Base-by-base conservation (phyloP, 1,139 yeast genomes). In the Geotrichum carabidarum region DNA sequence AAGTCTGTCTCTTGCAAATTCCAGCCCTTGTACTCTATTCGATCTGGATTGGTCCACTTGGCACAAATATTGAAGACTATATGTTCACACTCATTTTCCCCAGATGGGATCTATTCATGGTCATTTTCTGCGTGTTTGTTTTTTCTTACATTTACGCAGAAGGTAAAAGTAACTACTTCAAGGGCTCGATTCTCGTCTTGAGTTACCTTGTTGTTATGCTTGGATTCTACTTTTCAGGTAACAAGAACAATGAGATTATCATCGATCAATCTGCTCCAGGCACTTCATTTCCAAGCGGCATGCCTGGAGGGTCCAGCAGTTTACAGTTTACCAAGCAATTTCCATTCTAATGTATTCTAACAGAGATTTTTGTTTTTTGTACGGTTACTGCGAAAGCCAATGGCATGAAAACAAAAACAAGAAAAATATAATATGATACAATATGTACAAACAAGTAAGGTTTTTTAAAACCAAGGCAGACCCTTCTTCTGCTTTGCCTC, bases 101-200 rank as follows among this genome's bases (percentile, higher is more conserved):
- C 8, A 79, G 90, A 57, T 94, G 99, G 98, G 99, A 94, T 68
- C 79, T 91, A 54, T 80, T 91, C 63, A 95, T 95, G 12, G 83
- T 90, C 7, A 78, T 91, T 59, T 81, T 88, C 45, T 86, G 96
- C 53, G 94, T 91, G 56, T 88, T 90, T 62, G 74, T 93, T 68
- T 91, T 90, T 74, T 87, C 96, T 0, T 93, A 94, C 69, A 82
- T 93, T 57, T 94, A 94, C 68, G 96, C 97, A 0, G 99, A 93
- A 67, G 99, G 99, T 1, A 91, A 91, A 67, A 86, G 95, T 38
- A 93, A 94, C 67, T 93, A 93, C 68, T 93, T 93, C 76, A 93
- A 93, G 69, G 99, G 99, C 1, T 85, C 93, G 15, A 89, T 94
- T 60, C 75, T 94, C 66, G 82, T 91, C 15, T 78, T 94, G 64